Base-by-base conservation (phyloP, 23 red algal species). In the Agarophyton chilense region DNA sequence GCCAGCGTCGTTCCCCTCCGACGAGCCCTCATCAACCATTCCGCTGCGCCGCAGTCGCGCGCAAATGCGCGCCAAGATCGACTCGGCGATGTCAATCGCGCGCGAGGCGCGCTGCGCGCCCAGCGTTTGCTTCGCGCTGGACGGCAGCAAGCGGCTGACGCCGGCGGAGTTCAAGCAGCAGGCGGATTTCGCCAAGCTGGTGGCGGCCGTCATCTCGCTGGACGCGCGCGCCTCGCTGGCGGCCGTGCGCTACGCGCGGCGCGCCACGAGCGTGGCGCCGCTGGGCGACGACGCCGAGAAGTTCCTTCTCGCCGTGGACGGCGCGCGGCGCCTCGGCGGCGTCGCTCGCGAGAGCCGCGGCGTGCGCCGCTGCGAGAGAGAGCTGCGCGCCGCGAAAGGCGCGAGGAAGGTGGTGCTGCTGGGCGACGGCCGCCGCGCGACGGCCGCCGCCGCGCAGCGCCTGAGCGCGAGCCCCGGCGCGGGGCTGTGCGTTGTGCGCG, bases 351-450 rank as follows among this genome's bases (percentile, higher is more conserved):
- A 28, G 19, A 0, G 55, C 7, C 26, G 60, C 14, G 60, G 60
- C 6, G 32, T 65, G 26, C 29, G 60, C 6, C 14, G 26, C 5
- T 65, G 60, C 31, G 60, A 25, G 9, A 24, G 60, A 9, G 60
- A 10, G 60, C 29, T 65, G 60, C 2, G 32, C 3, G 16, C 33
- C 10, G 60, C 56, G 56, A 7, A 0, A 6, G 60, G 16, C 4
- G 60, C 31, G 60, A 65, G 35, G 13, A 65, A 65, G 60, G 17
- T 65, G 60, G 71, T 76, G n/a, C 40, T 76, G 43, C 34, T 76
- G 19, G 71, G 71, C 71, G 71, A 76, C 41, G 71, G 1, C 12
- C 71, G 41, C 8, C 1, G 41, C 29, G 41, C 29, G 8, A 29
- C 38, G 25, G 11, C 7, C 1, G 24, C 24, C 29, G 50, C 29